These are phyloP conservation scores for Diversispora epigaea DNA, from an alignment of 192 early-diverging fungal genomes.

Conservation along the genomic window DNA sequence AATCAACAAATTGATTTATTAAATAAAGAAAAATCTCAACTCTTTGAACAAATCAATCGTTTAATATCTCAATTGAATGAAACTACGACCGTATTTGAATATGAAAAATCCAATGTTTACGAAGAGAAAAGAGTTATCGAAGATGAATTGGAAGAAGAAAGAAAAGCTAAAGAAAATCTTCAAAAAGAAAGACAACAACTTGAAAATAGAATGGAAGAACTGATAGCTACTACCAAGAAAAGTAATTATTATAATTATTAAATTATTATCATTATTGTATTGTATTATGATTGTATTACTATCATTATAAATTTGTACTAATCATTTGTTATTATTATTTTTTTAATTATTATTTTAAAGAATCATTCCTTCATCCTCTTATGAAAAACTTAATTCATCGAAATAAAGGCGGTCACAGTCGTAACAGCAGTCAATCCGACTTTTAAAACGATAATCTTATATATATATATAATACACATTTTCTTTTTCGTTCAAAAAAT, in stretches of 20 bases:
- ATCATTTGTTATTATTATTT: background rate
- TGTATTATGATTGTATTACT: conserved; percentile 5
- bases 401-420: too few species aligned
- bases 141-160: conserved; percentile 44
- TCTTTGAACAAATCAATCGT: conserved; percentile 39
- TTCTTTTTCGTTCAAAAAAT: too few species aligned
- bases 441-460: too few species aligned
- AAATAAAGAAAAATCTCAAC: conserved; percentile 40
- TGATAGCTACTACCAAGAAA: conserved; percentile 39
- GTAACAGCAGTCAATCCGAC: too few species aligned
- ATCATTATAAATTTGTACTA: background rate
- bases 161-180: conserved; percentile 51
- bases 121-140: conserved; percentile 45
- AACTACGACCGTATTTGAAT: conserved; percentile 36
- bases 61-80: conserved; percentile 41
- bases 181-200: conserved; percentile 48
- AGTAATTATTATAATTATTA: background rate
- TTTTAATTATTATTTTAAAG: background rate
- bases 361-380: conserved; percentile 12
- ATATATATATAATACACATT: too few species aligned
- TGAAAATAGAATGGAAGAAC: conserved; percentile 57
- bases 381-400: conserved; percentile 15
- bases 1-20: conserved; percentile 43
- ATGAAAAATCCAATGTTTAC: conserved; percentile 21
- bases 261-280: background rate